Conservation (phyloP, 2,329 filamentous ascomycete species). For the Fonsecaea monophora region DNA sequence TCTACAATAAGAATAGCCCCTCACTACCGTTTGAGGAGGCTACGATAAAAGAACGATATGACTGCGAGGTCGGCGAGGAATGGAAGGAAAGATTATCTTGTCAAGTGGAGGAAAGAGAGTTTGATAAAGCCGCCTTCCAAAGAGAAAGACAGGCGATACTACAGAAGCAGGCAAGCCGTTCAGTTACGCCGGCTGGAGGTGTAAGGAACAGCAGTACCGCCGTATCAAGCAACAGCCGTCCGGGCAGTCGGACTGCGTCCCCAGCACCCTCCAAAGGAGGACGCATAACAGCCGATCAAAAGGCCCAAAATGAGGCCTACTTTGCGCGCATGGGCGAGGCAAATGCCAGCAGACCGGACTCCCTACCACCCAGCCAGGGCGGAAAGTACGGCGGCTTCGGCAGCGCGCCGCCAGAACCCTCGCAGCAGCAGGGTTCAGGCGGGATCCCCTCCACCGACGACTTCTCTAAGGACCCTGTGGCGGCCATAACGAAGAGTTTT, state of each 20-base stretch:
- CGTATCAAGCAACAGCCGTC: slow-evolving; percentile 37
- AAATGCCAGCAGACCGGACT: slow-evolving; percentile 77
- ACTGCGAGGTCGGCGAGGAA: slow-evolving; percentile 88
- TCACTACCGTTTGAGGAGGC: slow-evolving; percentile 81
- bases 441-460: slow-evolving; percentile 77
- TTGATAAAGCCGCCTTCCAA: slow-evolving; percentile 74
- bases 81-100: slow-evolving; percentile 89
- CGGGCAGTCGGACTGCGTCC: slow-evolving; percentile 40
- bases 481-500: slow-evolving; percentile 86
- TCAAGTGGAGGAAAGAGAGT: slow-evolving; percentile 87
- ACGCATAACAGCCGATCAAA: slow-evolving; percentile 58
- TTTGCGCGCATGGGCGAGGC: slow-evolving; percentile 84
- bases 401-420: slow-evolving; percentile 66
- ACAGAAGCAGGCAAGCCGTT: slow-evolving; percentile 46
- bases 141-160: slow-evolving; percentile 47
- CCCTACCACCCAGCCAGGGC: slow-evolving; percentile 83
- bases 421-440: slow-evolving; percentile 38
- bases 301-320: slow-evolving; percentile 80
- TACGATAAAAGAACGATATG: slow-evolving; percentile 88
- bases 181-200: slow-evolving; percentile 49
- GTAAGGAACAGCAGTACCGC: slow-evolving; percentile 40
- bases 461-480: slow-evolving; percentile 88
- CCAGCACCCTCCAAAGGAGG: slow-evolving; percentile 38
- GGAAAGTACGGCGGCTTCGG: slow-evolving; percentile 94
- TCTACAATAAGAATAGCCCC: slow-evolving; percentile 78